Evolutionary conservation across 345 rosid genomes (phyloP).

Genomic region (Stellera chamaejasme): DNA sequence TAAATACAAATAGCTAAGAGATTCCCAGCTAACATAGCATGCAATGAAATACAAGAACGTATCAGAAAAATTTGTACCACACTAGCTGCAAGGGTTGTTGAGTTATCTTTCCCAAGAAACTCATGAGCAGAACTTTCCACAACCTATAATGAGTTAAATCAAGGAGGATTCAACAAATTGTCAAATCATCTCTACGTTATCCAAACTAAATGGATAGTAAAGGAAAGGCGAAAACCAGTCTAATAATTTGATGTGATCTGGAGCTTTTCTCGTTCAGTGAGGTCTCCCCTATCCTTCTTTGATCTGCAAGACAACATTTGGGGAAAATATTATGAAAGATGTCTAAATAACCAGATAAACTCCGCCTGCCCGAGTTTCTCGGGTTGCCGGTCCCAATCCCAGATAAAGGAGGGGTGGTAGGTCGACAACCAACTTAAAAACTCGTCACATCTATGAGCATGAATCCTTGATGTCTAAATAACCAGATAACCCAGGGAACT

Average conservation of each 20-base stretch:
- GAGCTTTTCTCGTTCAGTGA: slow-evolving; percentile 89
- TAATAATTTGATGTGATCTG: slow-evolving; percentile 96
- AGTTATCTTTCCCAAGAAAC: slow-evolving; percentile 86
- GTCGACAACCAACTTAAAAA: too few relatives aligned
- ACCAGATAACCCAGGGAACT: slow-evolving; percentile 9
- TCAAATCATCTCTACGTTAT: slow-evolving; percentile 1
- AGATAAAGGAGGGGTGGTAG: too few relatives aligned
- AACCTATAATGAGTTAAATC: slow-evolving; percentile 37
- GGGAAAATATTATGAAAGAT: slow-evolving; percentile 1
- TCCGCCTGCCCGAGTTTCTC: too few relatives aligned
- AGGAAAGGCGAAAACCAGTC: slow-evolving; percentile 45
- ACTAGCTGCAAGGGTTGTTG: slow-evolving; percentile 80
- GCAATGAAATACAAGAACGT: slow-evolving; percentile 10
- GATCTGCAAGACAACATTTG: slow-evolving; percentile 45
- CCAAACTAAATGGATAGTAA: slow-evolving; percentile 11
- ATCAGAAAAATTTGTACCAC: slow-evolving; percentile 48
- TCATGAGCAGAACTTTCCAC: slow-evolving; percentile 95
- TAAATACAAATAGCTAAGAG: slow-evolving; percentile 1
- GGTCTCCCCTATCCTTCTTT: slow-evolving; percentile 91
- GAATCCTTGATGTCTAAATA: slow-evolving; percentile 13
- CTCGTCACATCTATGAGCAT: too few relatives aligned
- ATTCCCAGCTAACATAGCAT: not conserved
- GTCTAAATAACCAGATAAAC: slow-evolving; percentile 12
- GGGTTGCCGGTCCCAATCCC: too few relatives aligned
- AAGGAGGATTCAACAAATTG: slow-evolving; percentile 3